Evolutionary conservation across 108 stramenopile genomes (phyloP).

Genomic region (Schizochytrium sp.): DNA sequence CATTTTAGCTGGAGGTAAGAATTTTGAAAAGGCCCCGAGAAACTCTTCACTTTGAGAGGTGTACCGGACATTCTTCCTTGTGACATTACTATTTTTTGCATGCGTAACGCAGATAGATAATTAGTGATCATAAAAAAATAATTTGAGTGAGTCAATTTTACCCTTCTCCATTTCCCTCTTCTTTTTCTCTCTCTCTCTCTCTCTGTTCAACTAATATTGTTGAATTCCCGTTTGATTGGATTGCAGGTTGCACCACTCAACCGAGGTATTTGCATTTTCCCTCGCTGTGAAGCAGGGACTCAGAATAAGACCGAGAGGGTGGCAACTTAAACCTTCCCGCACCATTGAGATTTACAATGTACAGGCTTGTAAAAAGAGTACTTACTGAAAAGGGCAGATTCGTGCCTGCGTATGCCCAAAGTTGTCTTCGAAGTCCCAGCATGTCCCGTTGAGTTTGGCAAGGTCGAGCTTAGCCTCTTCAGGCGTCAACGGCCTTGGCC

Average conservation of each 20-base stretch:
- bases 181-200: too few species aligned
- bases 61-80: not conserved
- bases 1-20: not conserved
- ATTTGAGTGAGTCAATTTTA: too few species aligned
- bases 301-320: too few species aligned
- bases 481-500: not conserved
- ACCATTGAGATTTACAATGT: not conserved
- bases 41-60: not conserved
- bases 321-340: too few species aligned
- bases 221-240: too few species aligned
- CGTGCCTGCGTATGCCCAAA: not conserved
- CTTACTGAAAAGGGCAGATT: conserved; percentile 37
- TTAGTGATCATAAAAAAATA: too few species aligned
- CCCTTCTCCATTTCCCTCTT: too few species aligned
- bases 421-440: conserved; percentile 45
- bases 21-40: not conserved
- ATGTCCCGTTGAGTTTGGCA: conserved; percentile 46
- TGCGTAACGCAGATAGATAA: not conserved
- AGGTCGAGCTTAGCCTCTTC: conserved; percentile 20
- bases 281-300: too few species aligned
- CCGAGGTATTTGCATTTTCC: too few species aligned
- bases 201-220: too few species aligned
- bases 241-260: too few species aligned
- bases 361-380: not conserved
- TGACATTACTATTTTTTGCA: not conserved